Percentiles rank a stretch among this genome's conserved stretches.
These are phyloP conservation scores for Dioszegia crocea DNA, from an alignment of 768 basidiomycete species.

Conservation along the genomic window DNA sequence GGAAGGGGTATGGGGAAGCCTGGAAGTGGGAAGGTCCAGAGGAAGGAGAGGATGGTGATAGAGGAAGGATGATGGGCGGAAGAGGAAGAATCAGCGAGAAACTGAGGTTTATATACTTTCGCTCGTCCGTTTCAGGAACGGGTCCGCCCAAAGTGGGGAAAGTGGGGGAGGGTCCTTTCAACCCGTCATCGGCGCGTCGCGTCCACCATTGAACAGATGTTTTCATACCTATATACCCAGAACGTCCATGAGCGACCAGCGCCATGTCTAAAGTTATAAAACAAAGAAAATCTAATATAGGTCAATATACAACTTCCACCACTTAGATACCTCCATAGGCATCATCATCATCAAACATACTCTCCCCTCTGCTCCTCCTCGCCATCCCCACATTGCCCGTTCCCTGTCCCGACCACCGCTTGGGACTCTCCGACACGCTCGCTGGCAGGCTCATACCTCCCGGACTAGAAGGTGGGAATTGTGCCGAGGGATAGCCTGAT, in stretches of 20 bases:
- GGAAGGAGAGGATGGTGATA: neutral
- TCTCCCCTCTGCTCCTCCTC: slow-evolving; percentile 16
- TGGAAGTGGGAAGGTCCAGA: no score
- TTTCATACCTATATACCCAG: neutral
- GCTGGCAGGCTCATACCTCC: slow-evolving; percentile 40
- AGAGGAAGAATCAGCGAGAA: neutral
- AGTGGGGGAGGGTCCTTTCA: slow-evolving; percentile 1
- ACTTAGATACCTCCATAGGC: slow-evolving; percentile 42
- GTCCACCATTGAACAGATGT: neutral
- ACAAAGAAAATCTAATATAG: neutral
- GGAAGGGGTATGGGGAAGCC: no score
- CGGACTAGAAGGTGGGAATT: slow-evolving; percentile 40
- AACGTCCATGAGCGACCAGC: slow-evolving; percentile 10
- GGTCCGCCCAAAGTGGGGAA: neutral
- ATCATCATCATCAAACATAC: slow-evolving; percentile 35
- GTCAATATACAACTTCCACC: neutral
- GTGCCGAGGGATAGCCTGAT: slow-evolving; percentile 24
- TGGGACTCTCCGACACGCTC: slow-evolving; percentile 33
- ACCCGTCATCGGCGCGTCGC: neutral
- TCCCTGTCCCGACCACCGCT: slow-evolving; percentile 18
- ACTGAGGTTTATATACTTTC: no score
- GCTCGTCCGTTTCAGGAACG: no score
- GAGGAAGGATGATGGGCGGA: neutral
- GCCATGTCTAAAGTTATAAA: no score
- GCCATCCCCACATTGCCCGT: slow-evolving; percentile 3